Conservation (phyloP, 2,329 filamentous ascomycete genomes). For the Aspergillus sp. region DNA sequence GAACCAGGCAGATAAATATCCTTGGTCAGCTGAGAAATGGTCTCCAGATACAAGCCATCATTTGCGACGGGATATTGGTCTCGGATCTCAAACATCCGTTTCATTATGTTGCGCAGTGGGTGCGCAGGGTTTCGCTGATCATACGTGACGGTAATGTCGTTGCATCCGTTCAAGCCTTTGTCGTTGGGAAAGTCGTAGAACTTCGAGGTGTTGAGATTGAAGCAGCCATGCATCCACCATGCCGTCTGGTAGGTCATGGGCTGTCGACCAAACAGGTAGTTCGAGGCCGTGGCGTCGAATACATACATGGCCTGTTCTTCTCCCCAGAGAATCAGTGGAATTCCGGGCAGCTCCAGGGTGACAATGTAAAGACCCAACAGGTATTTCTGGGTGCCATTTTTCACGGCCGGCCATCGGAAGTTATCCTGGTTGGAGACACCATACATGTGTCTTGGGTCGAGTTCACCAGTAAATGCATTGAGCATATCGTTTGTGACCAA, state of each 20-base stretch:
- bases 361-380: slow-evolving; percentile 56
- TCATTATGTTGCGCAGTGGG: slow-evolving; percentile 57
- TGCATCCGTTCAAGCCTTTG: slow-evolving; percentile 50
- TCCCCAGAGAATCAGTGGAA: slow-evolving; percentile 58
- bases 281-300: slow-evolving; percentile 58
- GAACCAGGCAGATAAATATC: slow-evolving; percentile 50
- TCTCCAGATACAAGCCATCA: slow-evolving; percentile 53
- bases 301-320: slow-evolving; percentile 64
- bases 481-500: slow-evolving; percentile 55
- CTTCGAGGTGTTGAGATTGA: slow-evolving; percentile 51
- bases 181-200: slow-evolving; percentile 57
- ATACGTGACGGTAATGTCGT: slow-evolving; percentile 52
- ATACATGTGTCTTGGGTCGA: slow-evolving; percentile 62
- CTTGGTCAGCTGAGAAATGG: slow-evolving; percentile 54
- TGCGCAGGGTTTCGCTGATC: slow-evolving; percentile 61
- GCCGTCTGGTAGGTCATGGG: slow-evolving; percentile 58
- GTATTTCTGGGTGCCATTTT: slow-evolving; percentile 53
- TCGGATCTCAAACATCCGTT: slow-evolving; percentile 58
- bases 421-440: slow-evolving; percentile 63
- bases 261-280: slow-evolving; percentile 63
- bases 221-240: slow-evolving; percentile 64
- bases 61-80: slow-evolving; percentile 55
- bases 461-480: slow-evolving; percentile 56
- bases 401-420: slow-evolving; percentile 58
- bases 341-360: slow-evolving; percentile 56